Percentiles rank a stretch among this genome's conserved stretches.
phyloP scores from a whole-genome alignment of 2,329 filamentous ascomycete genomes.

The Epichloe sp. region DNA sequence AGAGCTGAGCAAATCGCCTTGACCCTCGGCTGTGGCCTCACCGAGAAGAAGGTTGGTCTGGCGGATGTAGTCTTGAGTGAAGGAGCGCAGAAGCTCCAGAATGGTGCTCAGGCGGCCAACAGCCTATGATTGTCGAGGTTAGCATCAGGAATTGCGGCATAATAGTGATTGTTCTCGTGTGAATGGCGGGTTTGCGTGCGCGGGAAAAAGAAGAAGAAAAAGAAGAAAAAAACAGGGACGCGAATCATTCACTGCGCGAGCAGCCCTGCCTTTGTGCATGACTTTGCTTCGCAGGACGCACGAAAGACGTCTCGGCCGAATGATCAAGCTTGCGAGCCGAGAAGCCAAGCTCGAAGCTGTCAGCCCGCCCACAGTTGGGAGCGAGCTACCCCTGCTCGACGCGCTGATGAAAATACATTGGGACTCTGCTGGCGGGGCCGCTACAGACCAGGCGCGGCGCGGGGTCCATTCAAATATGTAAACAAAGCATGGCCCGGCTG shows the following conservation, averaged over 20 bases:
- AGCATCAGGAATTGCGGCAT: neutral
- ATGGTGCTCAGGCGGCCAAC: slow-evolving; percentile 58
- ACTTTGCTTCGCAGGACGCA: neutral
- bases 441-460: slow-evolving; percentile 5
- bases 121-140: slow-evolving; percentile 33
- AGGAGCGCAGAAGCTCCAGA: slow-evolving; percentile 63
- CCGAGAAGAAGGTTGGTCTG: slow-evolving; percentile 77
- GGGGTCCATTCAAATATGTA: slow-evolving; percentile 9
- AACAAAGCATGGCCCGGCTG: slow-evolving; percentile 9
- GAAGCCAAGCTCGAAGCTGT: neutral
- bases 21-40: slow-evolving; percentile 40
- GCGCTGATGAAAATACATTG: neutral
- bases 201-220: neutral
- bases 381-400: neutral
- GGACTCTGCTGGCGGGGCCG: neutral
- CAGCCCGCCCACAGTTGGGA: too few relatives aligned
- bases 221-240: neutral
- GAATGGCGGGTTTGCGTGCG: neutral
- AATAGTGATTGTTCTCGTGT: neutral
- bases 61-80: slow-evolving; percentile 73
- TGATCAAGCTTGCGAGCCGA: neutral
- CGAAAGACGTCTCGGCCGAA: neutral
- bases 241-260: too few relatives aligned
- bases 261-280: neutral
- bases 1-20: slow-evolving; percentile 32